Evolutionary conservation across 1,139 yeast genomes (phyloP), one percentile per base, ranked within the genome.

Genomic region (Sugiyamaella grinbergsii): DNA sequence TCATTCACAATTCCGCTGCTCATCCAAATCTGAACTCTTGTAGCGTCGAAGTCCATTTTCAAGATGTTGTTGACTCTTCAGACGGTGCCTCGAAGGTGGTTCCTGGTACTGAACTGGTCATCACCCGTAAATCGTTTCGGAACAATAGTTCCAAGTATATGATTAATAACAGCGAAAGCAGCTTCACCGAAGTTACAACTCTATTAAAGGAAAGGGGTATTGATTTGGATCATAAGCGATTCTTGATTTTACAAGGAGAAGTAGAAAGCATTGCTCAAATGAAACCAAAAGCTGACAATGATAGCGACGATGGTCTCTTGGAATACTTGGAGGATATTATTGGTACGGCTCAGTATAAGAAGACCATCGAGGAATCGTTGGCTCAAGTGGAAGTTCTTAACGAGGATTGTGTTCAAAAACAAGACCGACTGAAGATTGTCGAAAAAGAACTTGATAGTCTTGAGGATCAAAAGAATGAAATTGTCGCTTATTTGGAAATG

Each of bases 211-310:
- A 79, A n/a, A 82, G 89, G 62, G 98, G 98, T 1, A 86, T 94
- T 52, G 98, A 94, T 69, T 75, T 94, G 57, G 96, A 91, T 62
- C 98, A 94, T 67, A 93, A 94, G 64, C 76, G 99, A 59, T 94
- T 94, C 62, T 76, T 94, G 59, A 94, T 94, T 64, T 74, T 94
- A 41, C 99, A 94, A 70, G 99, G 99, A 62, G 99, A 94, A 67
- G 98, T 94, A 34, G 99, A 94, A 70, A 85, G 93, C 53, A 94
- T 94, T 64, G 97, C 98, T 0, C 98, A 93, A 67, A 94, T 94
- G 99, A 91, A 91, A 64, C 87, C 98, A 7, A 93, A 93, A 64
- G 98, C 97, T 0, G 98, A 93, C 62, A 80, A 77, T 48, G 96
- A 90, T 51, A 82, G 82, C 58, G 98, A 93, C 60, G 98, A 93